Evolutionary conservation across 2,329 filamentous ascomycete genomes (phyloP), one percentile per base, ranked within the genome.

Genomic region (Cladosporium sp.): DNA sequence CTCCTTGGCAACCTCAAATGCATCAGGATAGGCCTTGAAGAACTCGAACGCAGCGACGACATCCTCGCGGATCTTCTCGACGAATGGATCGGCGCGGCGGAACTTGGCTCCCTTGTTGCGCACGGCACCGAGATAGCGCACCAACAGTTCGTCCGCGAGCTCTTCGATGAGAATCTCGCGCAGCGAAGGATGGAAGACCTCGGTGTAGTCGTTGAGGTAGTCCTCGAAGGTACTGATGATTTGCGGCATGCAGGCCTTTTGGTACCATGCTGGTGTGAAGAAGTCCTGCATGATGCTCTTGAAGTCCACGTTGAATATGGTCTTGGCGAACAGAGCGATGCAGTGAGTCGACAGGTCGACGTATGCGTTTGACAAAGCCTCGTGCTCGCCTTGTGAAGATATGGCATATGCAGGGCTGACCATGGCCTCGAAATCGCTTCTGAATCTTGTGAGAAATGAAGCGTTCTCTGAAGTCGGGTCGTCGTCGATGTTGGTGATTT

Each of bases 401-500:
- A 75, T 83, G 66, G 89, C 78, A 70, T 95, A 96, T 54, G 84
- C 82, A 18, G 87, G 82, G 43, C 88, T 86, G 39, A 96, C 88
- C 29, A 93, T 76, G 2, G 87, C 79, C 65, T 89, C 86, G 64
- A 95, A 86, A 63, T 93, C 89, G 60, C 85, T 82, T 60, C 84
- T 84, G 80, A 96, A 96, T 62, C 86, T 85, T 3, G 88, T 85
- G 43, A 97, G 79, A 72, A 96, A 96, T 24, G 87, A 88, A 20
- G 87, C 75, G 27, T 86, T 83, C 53, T 81, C 82, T 54, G 89
- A 86, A 58, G 86, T 86, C 64, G 79, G 72, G 32, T 68, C 67
- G 49, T 97, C 95, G 68, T 97, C 93, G 63, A 99, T 96, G 70
- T 90, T 96, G 51, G 91, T 91, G 66, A 99, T 97, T 69, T 99